Conservation (phyloP, 192 early-diverging fungal species). For the Podila horticola region DNA sequence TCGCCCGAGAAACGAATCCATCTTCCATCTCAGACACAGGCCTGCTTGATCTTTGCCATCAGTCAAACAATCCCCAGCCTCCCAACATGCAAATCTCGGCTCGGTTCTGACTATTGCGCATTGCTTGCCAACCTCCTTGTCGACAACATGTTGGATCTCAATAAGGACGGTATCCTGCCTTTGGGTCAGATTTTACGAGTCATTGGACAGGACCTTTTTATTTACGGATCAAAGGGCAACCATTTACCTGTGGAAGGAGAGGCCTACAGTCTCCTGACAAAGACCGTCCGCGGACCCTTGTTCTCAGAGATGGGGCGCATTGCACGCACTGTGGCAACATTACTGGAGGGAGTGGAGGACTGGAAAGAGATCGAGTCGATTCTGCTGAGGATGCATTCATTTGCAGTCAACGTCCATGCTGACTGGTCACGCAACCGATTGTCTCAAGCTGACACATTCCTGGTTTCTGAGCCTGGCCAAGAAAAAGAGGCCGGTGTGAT, state of each 20-base stretch:
- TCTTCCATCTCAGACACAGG: conserved; percentile 15
- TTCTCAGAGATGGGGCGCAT: conserved; percentile 49
- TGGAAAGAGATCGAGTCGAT: conserved; percentile 18
- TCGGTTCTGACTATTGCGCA: conserved; percentile 11
- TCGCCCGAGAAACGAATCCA: not conserved
- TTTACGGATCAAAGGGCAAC: not conserved
- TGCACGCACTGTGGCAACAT: conserved; percentile 29
- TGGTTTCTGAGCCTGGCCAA: conserved; percentile 5
- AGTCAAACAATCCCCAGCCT: conserved; percentile 42
- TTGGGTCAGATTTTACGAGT: conserved; percentile 32
- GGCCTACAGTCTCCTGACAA: conserved; percentile 13
- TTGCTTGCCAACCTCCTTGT: conserved; percentile 26
- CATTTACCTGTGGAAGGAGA: conserved; percentile 3
- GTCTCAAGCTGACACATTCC: conserved; percentile 25
- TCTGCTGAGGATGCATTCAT: conserved; percentile 31
- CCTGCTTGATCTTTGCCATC: conserved; percentile 38
- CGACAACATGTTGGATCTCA: conserved; percentile 30
- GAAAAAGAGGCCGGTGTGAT: not conserved
- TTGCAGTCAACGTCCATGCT: conserved; percentile 39
- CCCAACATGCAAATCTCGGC: conserved; percentile 26
- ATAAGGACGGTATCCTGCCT: conserved; percentile 30
- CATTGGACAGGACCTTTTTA: conserved; percentile 23
- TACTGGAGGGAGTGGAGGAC: conserved; percentile 23
- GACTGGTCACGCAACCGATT: conserved; percentile 39
- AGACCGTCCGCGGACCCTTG: conserved; percentile 25